Percentiles rank a stretch among this genome's conserved stretches.
Conservation (phyloP, 140 eudicot species). For the Erigeron philadelphicus region DNA sequence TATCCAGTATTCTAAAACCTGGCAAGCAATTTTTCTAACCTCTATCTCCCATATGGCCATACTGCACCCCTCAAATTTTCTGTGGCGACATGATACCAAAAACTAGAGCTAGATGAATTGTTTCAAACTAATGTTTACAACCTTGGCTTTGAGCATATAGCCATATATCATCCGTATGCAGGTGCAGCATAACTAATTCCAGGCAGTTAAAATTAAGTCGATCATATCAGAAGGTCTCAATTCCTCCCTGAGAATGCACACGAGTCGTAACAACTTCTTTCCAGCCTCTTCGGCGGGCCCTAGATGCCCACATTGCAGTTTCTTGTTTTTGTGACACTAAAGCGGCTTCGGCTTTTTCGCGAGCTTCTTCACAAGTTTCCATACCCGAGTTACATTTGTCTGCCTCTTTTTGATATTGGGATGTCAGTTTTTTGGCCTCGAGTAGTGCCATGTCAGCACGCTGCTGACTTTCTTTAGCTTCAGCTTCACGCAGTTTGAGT, state of each 20-base stretch:
- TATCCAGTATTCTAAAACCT: neutral
- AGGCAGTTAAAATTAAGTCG: neutral
- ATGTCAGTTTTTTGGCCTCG: slow-evolving; percentile 86
- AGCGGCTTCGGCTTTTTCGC: slow-evolving; percentile 84
- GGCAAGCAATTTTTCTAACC: slow-evolving; percentile 9
- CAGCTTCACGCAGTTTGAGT: slow-evolving; percentile 71
- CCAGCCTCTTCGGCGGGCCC: slow-evolving; percentile 97
- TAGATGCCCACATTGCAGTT: slow-evolving; percentile 48
- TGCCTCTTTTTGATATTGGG: slow-evolving; percentile 95
- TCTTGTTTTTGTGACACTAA: slow-evolving; percentile 59
- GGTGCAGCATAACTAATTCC: slow-evolving; percentile 7
- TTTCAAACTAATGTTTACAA: slow-evolving; percentile 4
- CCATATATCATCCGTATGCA: neutral
- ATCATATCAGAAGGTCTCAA: slow-evolving; percentile 23
- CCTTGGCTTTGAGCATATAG: slow-evolving; percentile 18
- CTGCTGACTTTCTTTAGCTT: slow-evolving; percentile 67
- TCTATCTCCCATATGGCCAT: slow-evolving; percentile 3
- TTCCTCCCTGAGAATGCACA: slow-evolving; percentile 29
- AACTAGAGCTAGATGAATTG: slow-evolving; percentile 5
- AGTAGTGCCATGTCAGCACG: slow-evolving; percentile 91
- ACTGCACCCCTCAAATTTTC: slow-evolving; percentile 2
- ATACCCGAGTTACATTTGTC: slow-evolving; percentile 97
- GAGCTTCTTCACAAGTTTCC: slow-evolving; percentile 97
- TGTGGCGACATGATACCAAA: slow-evolving; percentile 17
- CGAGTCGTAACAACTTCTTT: slow-evolving; percentile 47